Base-by-base conservation (phyloP, 371 early-diverging fungal species). In the Lichtheimia corymbifera region DNA sequence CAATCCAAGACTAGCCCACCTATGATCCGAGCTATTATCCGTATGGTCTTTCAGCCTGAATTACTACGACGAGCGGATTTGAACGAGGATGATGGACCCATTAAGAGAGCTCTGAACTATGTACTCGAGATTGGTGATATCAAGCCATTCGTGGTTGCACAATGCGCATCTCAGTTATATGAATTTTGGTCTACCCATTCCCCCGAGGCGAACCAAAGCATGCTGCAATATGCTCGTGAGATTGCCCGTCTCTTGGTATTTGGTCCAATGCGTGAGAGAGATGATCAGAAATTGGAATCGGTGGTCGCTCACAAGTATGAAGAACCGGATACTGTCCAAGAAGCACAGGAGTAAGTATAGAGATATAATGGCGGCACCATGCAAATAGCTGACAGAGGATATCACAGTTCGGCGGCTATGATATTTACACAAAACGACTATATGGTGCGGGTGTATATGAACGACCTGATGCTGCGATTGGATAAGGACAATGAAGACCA, bases 261-360 rank as follows among this genome's bases (percentile, higher is more conserved):
- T 71, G 88, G 88, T 0, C 88, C 88, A 7, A 30, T 76, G 41
- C 62, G 85, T 24, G 80, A 85, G 45, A 68, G 80, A 41, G 83
- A 82, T 3, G 85, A 84, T 55, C 82, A 82, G 63, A 82, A 79
- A 53, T 50, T 83, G 42, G 87, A 86, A 57, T 77, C 83, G 1
- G 71, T 77, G 1, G 66, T 83, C n/a, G 61, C 80, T 12, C 57
- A 72, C 6, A 84, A 82, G 50, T 45, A 84, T 13, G 71, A 72
- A 17, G 41, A 52, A 2, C 53, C 69, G 2, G 59, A 54, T 18
- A 54, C 56, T 9, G 61, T 73, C 7, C 64, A 62, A 24, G 69
- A 72, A 59, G 67, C 71, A 15, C 75, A 76, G 58, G 73, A 74
- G 80, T 79, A 68, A 58, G 64, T 50, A 1, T 22, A 47, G 18